Evolutionary conservation across 139 green algal genomes (phyloP).

Genomic region (Micractinium conductrix): DNA sequence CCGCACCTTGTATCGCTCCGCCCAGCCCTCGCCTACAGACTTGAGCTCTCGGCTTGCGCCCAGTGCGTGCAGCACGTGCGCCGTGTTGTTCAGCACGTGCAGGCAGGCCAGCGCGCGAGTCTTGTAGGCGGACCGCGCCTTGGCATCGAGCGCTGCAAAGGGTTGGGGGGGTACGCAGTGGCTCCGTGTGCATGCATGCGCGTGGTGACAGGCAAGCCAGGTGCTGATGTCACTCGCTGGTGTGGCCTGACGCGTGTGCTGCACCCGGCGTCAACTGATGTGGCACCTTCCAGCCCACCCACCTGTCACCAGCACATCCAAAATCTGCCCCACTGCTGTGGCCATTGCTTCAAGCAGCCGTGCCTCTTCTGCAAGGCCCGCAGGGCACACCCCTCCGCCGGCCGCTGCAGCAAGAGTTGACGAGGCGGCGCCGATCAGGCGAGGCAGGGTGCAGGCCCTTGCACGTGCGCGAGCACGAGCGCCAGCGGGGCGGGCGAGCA

Average conservation of each 20-base stretch:
- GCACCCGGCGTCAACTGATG: background rate
- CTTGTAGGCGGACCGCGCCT: conserved; percentile 21
- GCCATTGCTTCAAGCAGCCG: conserved; percentile 25
- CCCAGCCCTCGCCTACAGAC: conserved; percentile 62
- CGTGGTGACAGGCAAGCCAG: too few relatives aligned
- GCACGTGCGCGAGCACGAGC: background rate
- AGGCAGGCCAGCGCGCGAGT: conserved; percentile 44
- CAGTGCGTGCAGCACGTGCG: conserved; percentile 49
- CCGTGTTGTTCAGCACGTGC: conserved; percentile 66
- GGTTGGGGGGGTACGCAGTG: too few relatives aligned
- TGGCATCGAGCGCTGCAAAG: background rate
- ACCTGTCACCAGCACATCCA: conserved; percentile 29
- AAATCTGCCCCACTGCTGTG: conserved; percentile 13
- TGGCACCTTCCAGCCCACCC: background rate
- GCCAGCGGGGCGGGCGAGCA: background rate
- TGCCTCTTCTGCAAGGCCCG: conserved; percentile 8
- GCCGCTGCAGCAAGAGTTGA: background rate
- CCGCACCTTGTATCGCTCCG: conserved; percentile 63
- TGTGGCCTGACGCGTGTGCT: too few relatives aligned
- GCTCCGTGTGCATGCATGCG: too few relatives aligned
- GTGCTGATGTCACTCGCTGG: too few relatives aligned
- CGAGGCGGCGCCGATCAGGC: background rate
- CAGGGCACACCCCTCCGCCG: background rate
- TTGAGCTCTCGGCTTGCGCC: conserved; percentile 43
- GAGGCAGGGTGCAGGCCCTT: background rate